Percentiles rank a stretch among this genome's conserved stretches.
phyloP scores from a whole-genome alignment of 1,139 yeast species.

The Nakaseomyces sp. region DNA sequence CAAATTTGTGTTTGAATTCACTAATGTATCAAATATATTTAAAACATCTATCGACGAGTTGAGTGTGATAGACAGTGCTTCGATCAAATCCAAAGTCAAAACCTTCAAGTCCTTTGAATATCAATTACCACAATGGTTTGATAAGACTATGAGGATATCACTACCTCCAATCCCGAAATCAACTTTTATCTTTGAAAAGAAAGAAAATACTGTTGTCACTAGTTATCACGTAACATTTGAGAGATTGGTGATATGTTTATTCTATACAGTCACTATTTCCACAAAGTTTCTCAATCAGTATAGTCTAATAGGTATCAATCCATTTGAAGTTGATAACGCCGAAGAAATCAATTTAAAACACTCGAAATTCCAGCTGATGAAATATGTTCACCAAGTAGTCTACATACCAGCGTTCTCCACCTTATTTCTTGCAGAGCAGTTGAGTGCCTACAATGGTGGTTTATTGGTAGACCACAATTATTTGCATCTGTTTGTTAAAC shows the following conservation, averaged over 20 bases:
- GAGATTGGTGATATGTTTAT: constrained; percentile 19
- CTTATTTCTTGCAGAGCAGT: constrained; percentile 28
- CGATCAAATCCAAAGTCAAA: not conserved
- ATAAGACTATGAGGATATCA: constrained; percentile 17
- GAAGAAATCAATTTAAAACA: constrained; percentile 3
- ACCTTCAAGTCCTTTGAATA: constrained; percentile 7
- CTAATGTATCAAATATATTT: constrained; percentile 10
- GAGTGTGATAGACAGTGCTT: not conserved
- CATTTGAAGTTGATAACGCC: constrained; percentile 10
- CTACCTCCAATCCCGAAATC: constrained; percentile 36
- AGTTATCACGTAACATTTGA: constrained; percentile 14
- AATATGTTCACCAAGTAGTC: not conserved
- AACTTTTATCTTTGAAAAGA: constrained; percentile 30
- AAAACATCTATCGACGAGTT: not conserved
- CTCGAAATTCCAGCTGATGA: constrained; percentile 4
- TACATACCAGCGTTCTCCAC: constrained; percentile 28
- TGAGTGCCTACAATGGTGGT: constrained; percentile 11
- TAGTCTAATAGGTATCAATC: constrained; percentile 12
- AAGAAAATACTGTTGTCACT: constrained; percentile 10
- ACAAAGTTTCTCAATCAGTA: constrained; percentile 17
- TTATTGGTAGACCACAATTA: constrained; percentile 10
- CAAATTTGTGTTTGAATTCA: constrained; percentile 12
- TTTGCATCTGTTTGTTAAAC: not conserved
- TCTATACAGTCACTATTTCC: constrained; percentile 15
- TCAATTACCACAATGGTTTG: constrained; percentile 24